Evolutionary conservation across 2,329 filamentous ascomycete species (phyloP).

Genomic region (Chrysosporium keratinophilum): DNA sequence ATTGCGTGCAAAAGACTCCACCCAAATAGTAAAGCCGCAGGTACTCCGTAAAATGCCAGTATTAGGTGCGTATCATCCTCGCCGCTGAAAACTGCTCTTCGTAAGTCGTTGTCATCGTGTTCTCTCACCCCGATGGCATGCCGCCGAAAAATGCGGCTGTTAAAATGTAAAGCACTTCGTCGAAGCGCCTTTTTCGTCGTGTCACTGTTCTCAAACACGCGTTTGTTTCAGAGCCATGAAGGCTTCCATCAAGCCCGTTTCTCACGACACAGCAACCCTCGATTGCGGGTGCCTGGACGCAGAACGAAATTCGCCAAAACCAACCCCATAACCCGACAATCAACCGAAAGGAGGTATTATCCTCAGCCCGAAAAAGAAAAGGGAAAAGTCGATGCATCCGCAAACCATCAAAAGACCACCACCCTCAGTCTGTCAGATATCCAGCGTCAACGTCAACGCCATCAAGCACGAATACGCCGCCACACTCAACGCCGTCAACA

Average conservation of each 20-base stretch:
- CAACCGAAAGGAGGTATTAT: background rate
- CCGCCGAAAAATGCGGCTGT: background rate
- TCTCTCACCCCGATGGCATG: background rate
- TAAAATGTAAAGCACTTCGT: no score
- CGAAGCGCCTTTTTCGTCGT: background rate
- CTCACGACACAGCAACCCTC: background rate
- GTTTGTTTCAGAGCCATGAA: background rate
- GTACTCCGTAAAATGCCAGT: background rate
- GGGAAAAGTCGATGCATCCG: no score
- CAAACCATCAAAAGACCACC: no score
- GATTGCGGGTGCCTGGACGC: background rate
- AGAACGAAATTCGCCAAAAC: background rate
- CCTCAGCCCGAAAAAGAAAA: no score
- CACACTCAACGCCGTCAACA: slow-evolving; percentile 52
- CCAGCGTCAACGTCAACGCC: slow-evolving; percentile 45
- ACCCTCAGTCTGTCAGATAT: slow-evolving; percentile 14
- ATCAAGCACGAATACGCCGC: slow-evolving; percentile 52
- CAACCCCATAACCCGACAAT: no score
- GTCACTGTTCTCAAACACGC: background rate
- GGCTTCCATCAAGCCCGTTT: background rate
- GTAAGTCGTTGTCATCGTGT: background rate
- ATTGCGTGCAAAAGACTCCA: no score
- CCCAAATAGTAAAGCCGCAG: no score
- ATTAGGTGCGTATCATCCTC: background rate
- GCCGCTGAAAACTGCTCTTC: background rate